A percentile compares a stretch with the other conserved stretches of the same genome.
These are phyloP conservation scores for Fusarium virguliforme DNA, from an alignment of 2,329 filamentous ascomycete genomes.

Conservation along the genomic window DNA sequence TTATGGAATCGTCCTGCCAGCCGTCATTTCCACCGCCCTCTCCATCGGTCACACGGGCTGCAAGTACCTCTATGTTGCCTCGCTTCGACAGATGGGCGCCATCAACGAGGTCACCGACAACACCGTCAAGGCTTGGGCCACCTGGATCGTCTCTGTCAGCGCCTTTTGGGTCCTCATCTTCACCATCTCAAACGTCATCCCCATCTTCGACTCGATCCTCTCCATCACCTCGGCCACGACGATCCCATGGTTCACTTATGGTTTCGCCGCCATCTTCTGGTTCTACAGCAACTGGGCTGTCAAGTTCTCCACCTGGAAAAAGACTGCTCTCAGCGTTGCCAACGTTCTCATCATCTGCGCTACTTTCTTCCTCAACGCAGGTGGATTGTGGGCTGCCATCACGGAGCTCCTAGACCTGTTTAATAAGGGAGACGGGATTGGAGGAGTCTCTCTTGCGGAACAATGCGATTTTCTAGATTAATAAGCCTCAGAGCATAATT, in stretches of 20 bases:
- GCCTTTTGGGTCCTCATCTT: constrained; percentile 50
- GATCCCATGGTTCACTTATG: constrained; percentile 51
- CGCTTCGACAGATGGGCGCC: constrained; percentile 41
- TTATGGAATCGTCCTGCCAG: constrained; percentile 48
- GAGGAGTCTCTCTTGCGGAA: constrained; percentile 46
- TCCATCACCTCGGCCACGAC: constrained; percentile 49
- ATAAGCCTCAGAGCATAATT: background rate
- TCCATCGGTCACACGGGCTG: constrained; percentile 49
- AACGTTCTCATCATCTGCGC: constrained; percentile 44
- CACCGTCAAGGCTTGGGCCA: constrained; percentile 49
- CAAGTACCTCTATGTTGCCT: constrained; percentile 48
- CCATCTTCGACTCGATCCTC: constrained; percentile 52
- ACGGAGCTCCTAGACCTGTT: constrained; percentile 47
- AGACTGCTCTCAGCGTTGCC: constrained; percentile 33
- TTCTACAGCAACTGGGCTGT: constrained; percentile 43
- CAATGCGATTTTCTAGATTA: constrained; percentile 39
- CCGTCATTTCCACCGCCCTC: constrained; percentile 47
- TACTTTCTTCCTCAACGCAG: constrained; percentile 48
- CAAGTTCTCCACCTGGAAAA: constrained; percentile 44
- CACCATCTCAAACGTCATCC: constrained; percentile 50
- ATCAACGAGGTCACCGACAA: constrained; percentile 42
- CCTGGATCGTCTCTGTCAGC: constrained; percentile 46
- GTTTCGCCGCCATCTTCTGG: constrained; percentile 49
- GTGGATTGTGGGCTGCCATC: constrained; percentile 48
- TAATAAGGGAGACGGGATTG: constrained; percentile 27